Evolutionary conservation across 2,329 filamentous ascomycete genomes (phyloP).

Genomic region (Colletotrichum theobromicola): DNA sequence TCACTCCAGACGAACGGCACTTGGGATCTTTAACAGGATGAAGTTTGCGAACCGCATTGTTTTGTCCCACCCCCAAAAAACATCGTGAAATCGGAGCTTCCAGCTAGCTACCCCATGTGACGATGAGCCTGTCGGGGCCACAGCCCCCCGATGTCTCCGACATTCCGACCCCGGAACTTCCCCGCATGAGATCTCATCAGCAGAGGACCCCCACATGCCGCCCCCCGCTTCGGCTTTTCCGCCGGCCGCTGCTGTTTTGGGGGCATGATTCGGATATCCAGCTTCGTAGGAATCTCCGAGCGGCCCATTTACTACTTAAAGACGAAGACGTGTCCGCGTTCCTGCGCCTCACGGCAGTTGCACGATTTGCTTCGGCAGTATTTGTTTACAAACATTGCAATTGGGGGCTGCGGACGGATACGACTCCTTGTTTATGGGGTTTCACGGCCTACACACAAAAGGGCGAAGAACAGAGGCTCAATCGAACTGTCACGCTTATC

Average conservation of each 20-base stretch:
- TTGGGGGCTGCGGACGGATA: too few species aligned
- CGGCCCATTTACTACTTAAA: background rate
- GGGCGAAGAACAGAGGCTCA: too few species aligned
- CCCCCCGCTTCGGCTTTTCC: conserved; percentile 10
- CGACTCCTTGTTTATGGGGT: too few species aligned
- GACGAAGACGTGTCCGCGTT: background rate
- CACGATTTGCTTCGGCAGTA: background rate
- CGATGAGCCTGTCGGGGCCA: background rate
- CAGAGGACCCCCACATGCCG: background rate
- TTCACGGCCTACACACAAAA: too few species aligned
- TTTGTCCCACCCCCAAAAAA: background rate
- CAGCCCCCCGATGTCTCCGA: background rate
- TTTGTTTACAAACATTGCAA: background rate
- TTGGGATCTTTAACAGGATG: background rate
- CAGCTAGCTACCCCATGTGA: background rate
- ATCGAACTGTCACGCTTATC: background rate
- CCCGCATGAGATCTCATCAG: background rate
- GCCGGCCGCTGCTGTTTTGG: background rate
- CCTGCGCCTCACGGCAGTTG: background rate
- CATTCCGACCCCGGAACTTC: conserved; percentile 6
- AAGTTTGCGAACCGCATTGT: background rate
- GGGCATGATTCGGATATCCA: background rate
- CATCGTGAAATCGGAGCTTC: background rate
- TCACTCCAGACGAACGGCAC: background rate
- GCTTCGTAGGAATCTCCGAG: background rate